A percentile compares a stretch with the other conserved stretches of the same genome.
phyloP scores from a whole-genome alignment of 2,329 filamentous ascomycete species.

The Grosmannia penicillata region DNA sequence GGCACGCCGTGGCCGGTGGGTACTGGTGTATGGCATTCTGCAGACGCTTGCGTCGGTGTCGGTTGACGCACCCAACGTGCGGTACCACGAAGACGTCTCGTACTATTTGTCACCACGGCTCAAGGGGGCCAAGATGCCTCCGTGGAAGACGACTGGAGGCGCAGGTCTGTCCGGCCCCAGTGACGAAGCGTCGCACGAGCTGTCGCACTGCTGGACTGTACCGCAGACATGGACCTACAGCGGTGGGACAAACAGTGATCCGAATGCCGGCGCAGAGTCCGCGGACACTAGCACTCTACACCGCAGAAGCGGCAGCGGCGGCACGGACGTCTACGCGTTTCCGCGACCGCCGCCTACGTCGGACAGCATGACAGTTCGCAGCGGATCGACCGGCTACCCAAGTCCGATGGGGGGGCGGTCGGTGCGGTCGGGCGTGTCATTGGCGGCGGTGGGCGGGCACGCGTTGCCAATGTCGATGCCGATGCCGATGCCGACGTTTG shows the following conservation, averaged over 20 bases:
- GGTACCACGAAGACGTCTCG: conserved; percentile 34
- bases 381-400: conserved; percentile 6
- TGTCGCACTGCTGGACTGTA: conserved; percentile 37
- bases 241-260: too few relatives aligned
- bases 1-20: conserved; percentile 44
- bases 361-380: conserved; percentile 9
- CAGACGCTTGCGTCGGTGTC: conserved; percentile 45
- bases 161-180: conserved; percentile 11
- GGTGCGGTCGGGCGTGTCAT: conserved; percentile 12
- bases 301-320: conserved; percentile 1
- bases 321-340: conserved; percentile 11
- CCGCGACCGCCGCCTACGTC: conserved; percentile 14
- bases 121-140: conserved; percentile 33
- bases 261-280: too few relatives aligned
- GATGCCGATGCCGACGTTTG: too few relatives aligned
- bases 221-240: conserved; percentile 27
- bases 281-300: conserved; percentile 13
- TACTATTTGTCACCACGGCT: conserved; percentile 44
- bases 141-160: conserved; percentile 30
- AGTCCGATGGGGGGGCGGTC: conserved; percentile 11
- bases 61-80: conserved; percentile 38
- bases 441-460: conserved; percentile 7
- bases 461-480: too few relatives aligned
- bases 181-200: conserved; percentile 30
- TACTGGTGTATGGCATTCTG: conserved; percentile 43